Base-by-base conservation (phyloP, 495 filamentous ascomycete species). In the Daldinia bambusicola region DNA sequence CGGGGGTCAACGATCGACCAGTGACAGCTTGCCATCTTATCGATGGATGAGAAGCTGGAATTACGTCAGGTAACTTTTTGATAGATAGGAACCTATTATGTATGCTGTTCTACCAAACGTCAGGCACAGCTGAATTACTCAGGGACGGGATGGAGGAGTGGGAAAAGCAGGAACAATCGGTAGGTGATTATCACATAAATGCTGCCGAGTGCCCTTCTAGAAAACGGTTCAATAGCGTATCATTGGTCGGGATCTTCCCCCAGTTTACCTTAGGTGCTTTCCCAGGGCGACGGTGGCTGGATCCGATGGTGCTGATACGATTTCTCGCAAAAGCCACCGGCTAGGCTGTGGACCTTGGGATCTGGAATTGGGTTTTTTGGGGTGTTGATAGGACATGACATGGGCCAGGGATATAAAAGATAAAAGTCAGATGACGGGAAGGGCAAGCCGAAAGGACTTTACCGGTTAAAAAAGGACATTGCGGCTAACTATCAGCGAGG, bases 41-140 rank as follows among this genome's bases (percentile, higher is more conserved):
- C 75, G 61, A 13, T 26, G 36, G 66, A 70, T 74, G 61, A 70
- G 71, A 61, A 72, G 68, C 69, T 75, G 40, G 63, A 74, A 72
- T 77, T 77, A 77, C 75, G 75, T 77, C 75, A 77, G 75, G 66
- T 36, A 52, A 63, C 53, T 63, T 26, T 26, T 26, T 1, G 63
- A 69, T 67, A 66, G 61, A 55, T 50, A 48, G 45, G 56, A 63
- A 26, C 26, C 26, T 26, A 70, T 69, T n/a, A n/a, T n/a, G n/a
- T n/a, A n/a, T n/a, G n/a, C n/a, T n/a, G n/a, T n/a, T 69, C 58
- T 16, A 56, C 22, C 53, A 45, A 58, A n/a, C 43, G 6, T 41
- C 50, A 74, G 65, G 63, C 61, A 69, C 67, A 64, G 69, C 69
- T 67, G 69, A 71, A 67, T 71, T 32, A 51, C 63, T 71, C 45